Base-by-base conservation (phyloP, 129 eudicot species). In the Oenanthe sinensis region DNA sequence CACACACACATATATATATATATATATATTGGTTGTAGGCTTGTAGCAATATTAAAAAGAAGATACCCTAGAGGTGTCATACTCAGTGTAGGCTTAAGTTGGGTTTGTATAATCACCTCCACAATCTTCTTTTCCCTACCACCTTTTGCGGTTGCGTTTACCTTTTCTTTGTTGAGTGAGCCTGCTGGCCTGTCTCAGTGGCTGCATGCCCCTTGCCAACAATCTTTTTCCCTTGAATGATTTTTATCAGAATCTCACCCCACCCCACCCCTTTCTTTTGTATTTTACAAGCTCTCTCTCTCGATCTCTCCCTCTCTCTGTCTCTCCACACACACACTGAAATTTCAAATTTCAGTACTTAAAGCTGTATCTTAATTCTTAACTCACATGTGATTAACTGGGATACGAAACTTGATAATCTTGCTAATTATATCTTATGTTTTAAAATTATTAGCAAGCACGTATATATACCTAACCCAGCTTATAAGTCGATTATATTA, bases 231-330 rank as follows among this genome's bases (percentile, higher is more conserved):
- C 36, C 58, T 26, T 26, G 77, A 24, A 26, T 74, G 77, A 74
- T 74, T 26, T 74, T 4, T 3, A 45, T 74, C 77, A 74, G 77
- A 74, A 45, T 74, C 77, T 46, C 77, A 72, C 43, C 76, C 76
- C 75, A 70, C 26, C 75, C 75, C 43, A 71, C 50, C 50, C 50
- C 75, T 69, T 46, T 2, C 77, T 74, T 74, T 74, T 74, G 77
- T 74, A 46, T 45, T 42, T 50, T 24, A 46, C 77, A 74, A 74
- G 77, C 58, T 74, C 2, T 2, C 37, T 12, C 1, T 1, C 52
- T 72, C 37, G 14, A 22, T 69, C 37, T 62, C 37, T 8, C 70
- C 17, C 75, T 70, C 54, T 44, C 52, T 8, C n/a, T n/a, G n/a
- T n/a, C n/a, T n/a, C n/a, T n/a, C n/a, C n/a, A n/a, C n/a, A n/a